Conservation (phyloP, 2,329 filamentous ascomycete species). For the Endoconidiophora polonica region DNA sequence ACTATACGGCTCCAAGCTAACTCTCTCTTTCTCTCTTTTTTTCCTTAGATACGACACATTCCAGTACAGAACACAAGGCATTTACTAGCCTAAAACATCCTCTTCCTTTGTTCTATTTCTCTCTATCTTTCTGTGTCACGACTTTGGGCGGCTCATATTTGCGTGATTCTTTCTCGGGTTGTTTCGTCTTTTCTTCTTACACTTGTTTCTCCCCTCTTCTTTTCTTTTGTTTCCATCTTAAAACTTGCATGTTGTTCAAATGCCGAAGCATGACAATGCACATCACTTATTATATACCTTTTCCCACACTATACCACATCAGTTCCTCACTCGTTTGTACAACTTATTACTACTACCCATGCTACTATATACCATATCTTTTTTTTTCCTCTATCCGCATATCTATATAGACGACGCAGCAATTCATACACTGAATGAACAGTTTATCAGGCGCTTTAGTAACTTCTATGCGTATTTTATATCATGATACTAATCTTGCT, state of each 20-base stretch:
- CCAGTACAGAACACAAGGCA: slow-evolving; percentile 75
- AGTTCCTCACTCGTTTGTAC: too few species aligned
- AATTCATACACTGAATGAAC: background rate
- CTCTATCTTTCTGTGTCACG: background rate
- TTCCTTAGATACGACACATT: slow-evolving; percentile 58
- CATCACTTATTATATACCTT: too few species aligned
- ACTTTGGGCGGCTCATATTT: background rate
- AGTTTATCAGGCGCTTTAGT: background rate
- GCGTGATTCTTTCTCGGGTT: background rate
- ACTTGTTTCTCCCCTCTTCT: background rate
- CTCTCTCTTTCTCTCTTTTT: background rate
- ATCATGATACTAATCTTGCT: too few species aligned
- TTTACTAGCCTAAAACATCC: slow-evolving; percentile 37
- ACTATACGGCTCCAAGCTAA: background rate
- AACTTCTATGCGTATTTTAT: background rate
- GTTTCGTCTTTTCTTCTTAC: too few species aligned
- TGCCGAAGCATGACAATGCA: too few species aligned
- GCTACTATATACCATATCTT: background rate
- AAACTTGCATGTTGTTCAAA: too few species aligned
- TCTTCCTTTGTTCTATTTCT: slow-evolving; percentile 1
- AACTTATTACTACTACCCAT: too few species aligned
- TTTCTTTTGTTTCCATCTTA: background rate
- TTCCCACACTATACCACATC: too few species aligned
- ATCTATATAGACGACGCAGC: background rate
- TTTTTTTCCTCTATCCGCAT: background rate